Base-by-base conservation (phyloP, 371 early-diverging fungal species). In the Mortierella sp. region DNA sequence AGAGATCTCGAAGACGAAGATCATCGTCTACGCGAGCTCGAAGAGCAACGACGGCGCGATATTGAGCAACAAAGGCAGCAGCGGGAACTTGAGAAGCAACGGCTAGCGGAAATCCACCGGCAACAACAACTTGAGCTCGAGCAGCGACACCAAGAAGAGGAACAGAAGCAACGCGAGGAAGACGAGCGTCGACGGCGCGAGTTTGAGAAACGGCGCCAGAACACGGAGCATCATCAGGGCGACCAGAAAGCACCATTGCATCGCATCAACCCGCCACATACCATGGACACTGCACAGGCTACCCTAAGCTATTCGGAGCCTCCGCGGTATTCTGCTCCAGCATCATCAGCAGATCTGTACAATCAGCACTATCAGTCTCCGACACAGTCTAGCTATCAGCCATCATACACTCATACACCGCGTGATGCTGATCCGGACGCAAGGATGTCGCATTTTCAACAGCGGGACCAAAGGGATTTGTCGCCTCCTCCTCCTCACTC, bases 291-390 rank as follows among this genome's bases (percentile, higher is more conserved):
- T 16, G 43, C 67, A 40, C 67, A 40, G 11, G 9, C 67, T 5
- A 21, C 8, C 6, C 67, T 24, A 3, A 37, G 34, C 13, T 64
- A 64, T 34, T 24, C 64, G 2, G 37, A 64, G 34, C 64, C 64
- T 64, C 5, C 61, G 19, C 64, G 34, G 37, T 37, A 16, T 19
- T 64, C 64, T 37, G 37, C 64, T 4, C 37, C 64, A 14, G 16
- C 64, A 64, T 6, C 64, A 37, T 21, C 21, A 6, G 37, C 67
- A 24, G 67, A 67, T 40, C 24, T 40, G 24, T 37, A 24, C 24
- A 37, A 67, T 24, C 67, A 67, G 67, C 67, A 67, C 67, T 67
- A 67, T 67, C 67, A 67, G 40, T 31, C 37, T 9, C 64, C 64
- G 64, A 64, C 19, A 37, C 64, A 31, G 37, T 19, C 64, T 21